Evolutionary conservation across 768 basidiomycete genomes (phyloP).

Genomic region (Naganishia onofrii): DNA sequence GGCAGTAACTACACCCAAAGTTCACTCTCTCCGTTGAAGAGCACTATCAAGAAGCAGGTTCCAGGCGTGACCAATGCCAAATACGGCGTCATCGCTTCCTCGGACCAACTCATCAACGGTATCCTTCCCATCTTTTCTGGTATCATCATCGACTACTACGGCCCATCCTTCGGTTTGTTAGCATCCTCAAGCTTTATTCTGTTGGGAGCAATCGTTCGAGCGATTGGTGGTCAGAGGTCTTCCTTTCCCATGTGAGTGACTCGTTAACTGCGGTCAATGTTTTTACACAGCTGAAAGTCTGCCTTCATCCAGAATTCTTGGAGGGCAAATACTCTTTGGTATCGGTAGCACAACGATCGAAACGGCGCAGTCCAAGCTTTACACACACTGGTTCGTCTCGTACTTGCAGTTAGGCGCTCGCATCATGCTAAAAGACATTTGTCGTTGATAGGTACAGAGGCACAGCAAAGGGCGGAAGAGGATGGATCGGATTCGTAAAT

Average conservation of each 20-base stretch:
- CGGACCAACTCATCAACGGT: slow-evolving; percentile 47
- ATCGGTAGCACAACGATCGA: slow-evolving; percentile 49
- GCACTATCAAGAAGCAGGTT: slow-evolving; percentile 27
- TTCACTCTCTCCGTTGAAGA: slow-evolving; percentile 21
- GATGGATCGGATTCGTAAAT: slow-evolving; percentile 33
- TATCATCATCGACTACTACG: slow-evolving; percentile 49
- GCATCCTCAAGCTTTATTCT: slow-evolving; percentile 42
- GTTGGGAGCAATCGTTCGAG: slow-evolving; percentile 39
- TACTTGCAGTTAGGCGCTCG: too few relatives aligned
- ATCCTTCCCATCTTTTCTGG: slow-evolving; percentile 49
- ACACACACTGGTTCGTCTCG: slow-evolving; percentile 45
- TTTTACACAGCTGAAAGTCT: too few relatives aligned
- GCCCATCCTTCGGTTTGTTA: slow-evolving; percentile 38
- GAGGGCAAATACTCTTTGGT: slow-evolving; percentile 46
- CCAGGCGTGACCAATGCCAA: slow-evolving; percentile 36
- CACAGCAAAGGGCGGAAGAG: slow-evolving; percentile 23
- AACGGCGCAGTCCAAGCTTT: slow-evolving; percentile 45
- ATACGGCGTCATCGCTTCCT: slow-evolving; percentile 46
- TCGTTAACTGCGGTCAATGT: not conserved
- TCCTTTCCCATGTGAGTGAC: slow-evolving; percentile 19
- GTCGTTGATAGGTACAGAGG: slow-evolving; percentile 12
- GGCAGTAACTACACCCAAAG: slow-evolving; percentile 11
- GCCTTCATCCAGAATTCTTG: slow-evolving; percentile 28
- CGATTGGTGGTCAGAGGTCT: not conserved
- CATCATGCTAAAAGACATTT: slow-evolving; percentile 12